Conservation (phyloP, 768 basidiomycete genomes). For the Auriscalpium orientale region DNA sequence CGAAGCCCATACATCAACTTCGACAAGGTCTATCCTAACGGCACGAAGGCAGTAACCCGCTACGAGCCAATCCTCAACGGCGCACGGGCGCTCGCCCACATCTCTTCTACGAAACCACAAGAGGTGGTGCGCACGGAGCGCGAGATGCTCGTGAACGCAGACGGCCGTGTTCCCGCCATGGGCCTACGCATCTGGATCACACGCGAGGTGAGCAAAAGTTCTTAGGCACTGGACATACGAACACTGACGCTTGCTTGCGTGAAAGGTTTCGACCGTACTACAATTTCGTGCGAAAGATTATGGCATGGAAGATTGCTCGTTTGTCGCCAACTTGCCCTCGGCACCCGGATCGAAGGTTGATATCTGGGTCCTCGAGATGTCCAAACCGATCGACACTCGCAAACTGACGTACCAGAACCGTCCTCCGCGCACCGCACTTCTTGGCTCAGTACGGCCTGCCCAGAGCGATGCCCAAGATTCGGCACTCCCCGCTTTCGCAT, state of each 20-base stretch:
- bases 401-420: background rate
- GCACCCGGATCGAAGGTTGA: background rate
- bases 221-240: background rate
- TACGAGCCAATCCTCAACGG: background rate
- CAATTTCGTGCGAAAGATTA: slow-evolving; percentile 5
- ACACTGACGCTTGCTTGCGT: too few relatives aligned
- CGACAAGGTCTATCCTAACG: background rate
- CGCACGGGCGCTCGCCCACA: background rate
- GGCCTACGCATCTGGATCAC: background rate
- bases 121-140: background rate
- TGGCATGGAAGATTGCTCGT: slow-evolving; percentile 4
- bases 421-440: background rate
- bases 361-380: background rate
- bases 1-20: slow-evolving; percentile 2
- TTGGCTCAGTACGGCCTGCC: background rate
- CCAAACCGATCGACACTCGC: background rate
- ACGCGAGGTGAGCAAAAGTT: background rate
- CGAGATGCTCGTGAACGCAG: background rate
- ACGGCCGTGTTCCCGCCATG: background rate
- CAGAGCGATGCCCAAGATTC: background rate
- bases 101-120: background rate
- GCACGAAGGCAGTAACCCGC: background rate
- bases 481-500: background rate
- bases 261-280: slow-evolving; percentile 1
- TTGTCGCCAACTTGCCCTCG: background rate